Conservation (phyloP, 768 basidiomycete genomes). For the Lactifluus piperatus region DNA sequence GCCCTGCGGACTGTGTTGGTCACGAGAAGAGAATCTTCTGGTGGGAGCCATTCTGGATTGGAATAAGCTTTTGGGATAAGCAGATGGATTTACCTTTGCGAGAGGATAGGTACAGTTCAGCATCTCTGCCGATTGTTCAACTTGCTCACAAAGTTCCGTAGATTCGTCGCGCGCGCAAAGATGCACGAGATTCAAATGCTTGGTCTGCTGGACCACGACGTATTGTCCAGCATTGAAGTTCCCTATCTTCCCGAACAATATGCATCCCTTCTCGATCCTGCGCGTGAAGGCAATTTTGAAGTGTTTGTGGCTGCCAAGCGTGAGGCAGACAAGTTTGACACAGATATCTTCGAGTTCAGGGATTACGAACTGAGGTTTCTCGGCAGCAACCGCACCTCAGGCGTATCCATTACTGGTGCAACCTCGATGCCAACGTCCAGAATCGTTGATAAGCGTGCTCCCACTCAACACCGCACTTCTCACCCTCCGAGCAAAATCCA, state of each 20-base stretch:
- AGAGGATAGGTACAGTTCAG: conserved; percentile 49
- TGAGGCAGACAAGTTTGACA: conserved; percentile 69
- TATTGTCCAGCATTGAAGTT: conserved; percentile 81
- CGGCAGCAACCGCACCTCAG: conserved; percentile 30
- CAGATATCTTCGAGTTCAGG: conserved; percentile 52
- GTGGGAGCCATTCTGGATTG: conserved; percentile 90
- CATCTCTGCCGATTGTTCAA: background rate
- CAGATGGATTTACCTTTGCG: conserved; percentile 82
- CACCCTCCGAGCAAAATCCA: conserved; percentile 39
- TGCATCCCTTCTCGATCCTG: conserved; percentile 23
- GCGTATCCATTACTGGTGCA: conserved; percentile 30
- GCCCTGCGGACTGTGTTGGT: conserved; percentile 26
- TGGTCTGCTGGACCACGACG: conserved; percentile 84
- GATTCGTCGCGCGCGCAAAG: conserved; percentile 90
- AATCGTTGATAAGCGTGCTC: conserved; percentile 15
- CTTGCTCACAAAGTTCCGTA: conserved; percentile 25
- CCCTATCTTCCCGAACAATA: conserved; percentile 55
- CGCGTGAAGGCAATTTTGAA: conserved; percentile 16
- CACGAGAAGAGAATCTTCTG: conserved; percentile 55
- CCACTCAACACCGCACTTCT: conserved; percentile 41
- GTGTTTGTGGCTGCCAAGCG: conserved; percentile 29
- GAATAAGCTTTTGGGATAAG: conserved; percentile 76
- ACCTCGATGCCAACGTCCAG: conserved; percentile 10
- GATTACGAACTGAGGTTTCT: conserved; percentile 30
- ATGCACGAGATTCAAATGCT: conserved; percentile 98